Percentiles rank a stretch among this genome's conserved stretches.
These are phyloP conservation scores for Torulaspora maleeae DNA, from an alignment of 805 yeast genomes.

Conservation along the genomic window DNA sequence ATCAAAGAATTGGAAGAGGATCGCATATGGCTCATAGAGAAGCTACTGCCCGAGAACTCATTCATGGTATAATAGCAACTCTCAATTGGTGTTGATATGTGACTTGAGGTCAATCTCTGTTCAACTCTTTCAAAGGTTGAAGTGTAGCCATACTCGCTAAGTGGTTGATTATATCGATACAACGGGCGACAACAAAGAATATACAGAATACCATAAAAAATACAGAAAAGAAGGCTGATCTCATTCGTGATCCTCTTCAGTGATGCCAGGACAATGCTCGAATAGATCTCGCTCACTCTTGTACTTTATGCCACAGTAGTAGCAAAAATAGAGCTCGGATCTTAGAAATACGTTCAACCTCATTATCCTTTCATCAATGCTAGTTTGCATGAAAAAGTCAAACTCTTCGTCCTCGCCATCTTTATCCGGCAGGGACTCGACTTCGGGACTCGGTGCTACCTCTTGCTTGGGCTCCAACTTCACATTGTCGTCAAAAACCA, in stretches of 20 bases:
- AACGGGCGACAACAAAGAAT: background rate
- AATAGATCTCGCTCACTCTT: slow-evolving; percentile 38
- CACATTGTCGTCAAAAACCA: background rate
- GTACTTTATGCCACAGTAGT: slow-evolving; percentile 46
- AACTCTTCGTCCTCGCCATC: slow-evolving; percentile 33
- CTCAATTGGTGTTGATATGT: background rate
- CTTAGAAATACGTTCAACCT: slow-evolving; percentile 40
- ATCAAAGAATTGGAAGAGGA: slow-evolving; percentile 27
- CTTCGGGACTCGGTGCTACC: slow-evolving; percentile 3
- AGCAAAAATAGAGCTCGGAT: slow-evolving; percentile 42
- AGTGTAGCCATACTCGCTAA: background rate
- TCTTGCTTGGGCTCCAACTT: background rate
- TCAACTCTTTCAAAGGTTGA: too few species aligned
- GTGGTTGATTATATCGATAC: background rate
- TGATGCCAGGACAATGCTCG: slow-evolving; percentile 47
- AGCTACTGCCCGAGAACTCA: slow-evolving; percentile 5
- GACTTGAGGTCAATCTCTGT: background rate
- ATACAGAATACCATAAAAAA: background rate
- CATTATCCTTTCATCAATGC: slow-evolving; percentile 30
- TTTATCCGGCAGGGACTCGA: slow-evolving; percentile 13
- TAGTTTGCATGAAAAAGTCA: slow-evolving; percentile 27
- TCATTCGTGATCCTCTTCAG: slow-evolving; percentile 41
- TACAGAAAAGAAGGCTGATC: background rate
- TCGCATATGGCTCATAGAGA: slow-evolving; percentile 14
- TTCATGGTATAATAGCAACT: background rate